Percentiles rank a stretch among this genome's conserved stretches.
These are phyloP conservation scores for Peniophora sp. DNA, from an alignment of 1,284 basidiomycete genomes.

Conservation along the genomic window DNA sequence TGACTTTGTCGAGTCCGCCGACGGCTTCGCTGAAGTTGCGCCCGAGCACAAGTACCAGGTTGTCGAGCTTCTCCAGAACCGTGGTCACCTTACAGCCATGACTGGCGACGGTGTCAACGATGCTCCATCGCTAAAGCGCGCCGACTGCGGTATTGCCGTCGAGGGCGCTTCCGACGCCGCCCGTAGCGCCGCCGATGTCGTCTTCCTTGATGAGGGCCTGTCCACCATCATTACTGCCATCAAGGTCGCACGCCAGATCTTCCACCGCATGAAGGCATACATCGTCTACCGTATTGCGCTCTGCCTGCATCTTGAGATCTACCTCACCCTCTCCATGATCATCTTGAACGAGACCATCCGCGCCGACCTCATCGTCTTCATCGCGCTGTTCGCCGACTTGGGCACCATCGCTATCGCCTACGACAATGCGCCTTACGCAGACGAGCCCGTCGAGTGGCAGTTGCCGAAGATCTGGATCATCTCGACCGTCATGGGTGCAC, in stretches of 20 bases:
- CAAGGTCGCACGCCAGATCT: slow-evolving; percentile 50
- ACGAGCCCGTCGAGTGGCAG: slow-evolving; percentile 47
- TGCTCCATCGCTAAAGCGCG: slow-evolving; percentile 38
- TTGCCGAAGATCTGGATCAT: slow-evolving; percentile 50
- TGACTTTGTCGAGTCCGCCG: slow-evolving; percentile 43
- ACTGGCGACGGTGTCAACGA: slow-evolving; percentile 30
- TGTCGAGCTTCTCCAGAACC: slow-evolving; percentile 42
- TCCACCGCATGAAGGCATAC: slow-evolving; percentile 44
- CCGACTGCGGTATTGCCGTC: slow-evolving; percentile 37
- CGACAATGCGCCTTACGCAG: slow-evolving; percentile 39
- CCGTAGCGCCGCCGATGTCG: slow-evolving; percentile 39
- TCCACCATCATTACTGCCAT: slow-evolving; percentile 38
- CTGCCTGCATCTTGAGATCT: slow-evolving; percentile 49
- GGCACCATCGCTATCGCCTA: slow-evolving; percentile 44
- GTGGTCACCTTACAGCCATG: slow-evolving; percentile 48
- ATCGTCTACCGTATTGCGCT: slow-evolving; percentile 34
- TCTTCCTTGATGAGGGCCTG: slow-evolving; percentile 35
- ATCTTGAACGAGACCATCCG: slow-evolving; percentile 47
- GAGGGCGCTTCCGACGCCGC: slow-evolving; percentile 41
- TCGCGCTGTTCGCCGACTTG: slow-evolving; percentile 46
- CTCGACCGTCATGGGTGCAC: slow-evolving; percentile 30
- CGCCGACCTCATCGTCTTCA: slow-evolving; percentile 46
- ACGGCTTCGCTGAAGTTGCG: slow-evolving; percentile 50
- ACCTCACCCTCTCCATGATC: slow-evolving; percentile 39
- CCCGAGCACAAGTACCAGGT: slow-evolving; percentile 39